phyloP scores from a whole-genome alignment of 2,329 filamentous ascomycete species.

The Paraconiothyrium brasiliense region DNA sequence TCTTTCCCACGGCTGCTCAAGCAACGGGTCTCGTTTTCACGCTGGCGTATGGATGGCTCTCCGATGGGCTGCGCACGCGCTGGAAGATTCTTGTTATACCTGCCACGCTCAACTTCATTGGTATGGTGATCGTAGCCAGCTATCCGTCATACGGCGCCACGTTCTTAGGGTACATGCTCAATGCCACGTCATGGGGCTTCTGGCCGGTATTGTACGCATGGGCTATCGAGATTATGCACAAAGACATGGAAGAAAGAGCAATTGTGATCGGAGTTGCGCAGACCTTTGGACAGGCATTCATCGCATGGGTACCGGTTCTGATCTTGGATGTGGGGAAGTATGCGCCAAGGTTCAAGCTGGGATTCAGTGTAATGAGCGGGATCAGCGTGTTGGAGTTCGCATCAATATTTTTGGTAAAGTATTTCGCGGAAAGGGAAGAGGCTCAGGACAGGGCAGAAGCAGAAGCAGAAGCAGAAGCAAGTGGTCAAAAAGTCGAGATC shows the following conservation, averaged over 20 bases:
- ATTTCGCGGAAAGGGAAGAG: slow-evolving; percentile 17
- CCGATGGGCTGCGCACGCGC: slow-evolving; percentile 22
- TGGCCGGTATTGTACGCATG: slow-evolving; percentile 41
- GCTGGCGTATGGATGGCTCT: slow-evolving; percentile 21
- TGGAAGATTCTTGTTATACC: slow-evolving; percentile 27
- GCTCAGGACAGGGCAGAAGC: slow-evolving; percentile 7
- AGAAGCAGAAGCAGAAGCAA: background rate
- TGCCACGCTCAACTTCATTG: slow-evolving; percentile 23
- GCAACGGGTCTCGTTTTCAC: slow-evolving; percentile 24
- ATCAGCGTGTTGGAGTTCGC: slow-evolving; percentile 21
- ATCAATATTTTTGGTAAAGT: slow-evolving; percentile 19
- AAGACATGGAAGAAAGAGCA: slow-evolving; percentile 56
- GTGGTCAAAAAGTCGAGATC: background rate
- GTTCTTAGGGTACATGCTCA: slow-evolving; percentile 28
- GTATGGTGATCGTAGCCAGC: slow-evolving; percentile 23
- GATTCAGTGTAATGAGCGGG: slow-evolving; percentile 22
- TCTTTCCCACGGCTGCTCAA: slow-evolving; percentile 25
- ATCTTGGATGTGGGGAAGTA: slow-evolving; percentile 25
- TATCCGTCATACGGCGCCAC: slow-evolving; percentile 27
- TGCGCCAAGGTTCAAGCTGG: slow-evolving; percentile 21
- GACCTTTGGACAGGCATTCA: slow-evolving; percentile 55
- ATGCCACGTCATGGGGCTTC: slow-evolving; percentile 24
- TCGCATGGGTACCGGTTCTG: slow-evolving; percentile 53
- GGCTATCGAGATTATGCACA: slow-evolving; percentile 57
- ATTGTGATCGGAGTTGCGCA: slow-evolving; percentile 58